These are phyloP conservation scores for Excoecaria agallocha DNA, from an alignment of 345 rosid species.

Conservation along the genomic window DNA sequence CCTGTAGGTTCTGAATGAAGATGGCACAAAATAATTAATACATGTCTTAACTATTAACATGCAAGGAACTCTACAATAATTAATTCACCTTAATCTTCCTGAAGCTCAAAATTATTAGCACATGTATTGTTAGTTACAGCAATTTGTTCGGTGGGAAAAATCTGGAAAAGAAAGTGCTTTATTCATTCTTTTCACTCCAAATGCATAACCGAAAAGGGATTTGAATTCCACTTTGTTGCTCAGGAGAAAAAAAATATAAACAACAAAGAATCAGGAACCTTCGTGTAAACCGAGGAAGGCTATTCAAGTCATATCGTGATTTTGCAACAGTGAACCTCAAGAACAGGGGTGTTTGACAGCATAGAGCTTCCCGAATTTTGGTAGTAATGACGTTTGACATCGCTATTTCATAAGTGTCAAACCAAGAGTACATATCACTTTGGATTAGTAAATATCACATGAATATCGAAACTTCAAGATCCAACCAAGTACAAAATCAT, in stretches of 20 bases:
- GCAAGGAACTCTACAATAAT: background rate
- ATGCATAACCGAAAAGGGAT: background rate
- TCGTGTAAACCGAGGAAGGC: background rate
- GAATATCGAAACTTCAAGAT: background rate
- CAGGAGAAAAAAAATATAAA: background rate
- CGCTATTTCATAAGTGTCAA: background rate
- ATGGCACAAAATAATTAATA: background rate
- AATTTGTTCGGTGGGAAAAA: background rate
- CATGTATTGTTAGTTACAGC: background rate
- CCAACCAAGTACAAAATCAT: no score
- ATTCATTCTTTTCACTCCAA: background rate
- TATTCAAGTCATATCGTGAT: background rate
- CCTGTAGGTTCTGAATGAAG: conserved; percentile 71
- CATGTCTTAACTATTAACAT: background rate
- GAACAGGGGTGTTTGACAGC: conserved; percentile 5
- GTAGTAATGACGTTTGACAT: no score
- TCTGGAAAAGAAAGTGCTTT: background rate
- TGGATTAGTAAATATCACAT: background rate
- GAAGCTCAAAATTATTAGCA: background rate
- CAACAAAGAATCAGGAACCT: background rate
- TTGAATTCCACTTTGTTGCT: background rate
- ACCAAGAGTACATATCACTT: background rate
- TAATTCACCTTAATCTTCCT: background rate
- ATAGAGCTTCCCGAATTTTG: background rate
- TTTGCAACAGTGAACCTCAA: background rate